Percentiles rank a stretch among this genome's conserved stretches.
Conservation (phyloP, 108 stramenopile genomes). For the Nannochloropsis granulata region DNA sequence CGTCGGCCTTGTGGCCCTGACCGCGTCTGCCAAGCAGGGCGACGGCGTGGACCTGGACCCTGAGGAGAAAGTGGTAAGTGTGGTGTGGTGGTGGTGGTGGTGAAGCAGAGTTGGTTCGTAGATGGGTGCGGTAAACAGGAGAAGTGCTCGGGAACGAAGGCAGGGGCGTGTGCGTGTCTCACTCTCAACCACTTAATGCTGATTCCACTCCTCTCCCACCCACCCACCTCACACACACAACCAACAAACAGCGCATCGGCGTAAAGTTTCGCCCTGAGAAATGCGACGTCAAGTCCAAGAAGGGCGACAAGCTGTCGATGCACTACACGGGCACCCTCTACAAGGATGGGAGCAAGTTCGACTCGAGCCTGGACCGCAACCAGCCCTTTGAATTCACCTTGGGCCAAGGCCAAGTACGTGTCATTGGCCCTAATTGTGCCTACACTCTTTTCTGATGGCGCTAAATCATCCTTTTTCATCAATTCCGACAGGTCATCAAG, state of each 20-base stretch:
- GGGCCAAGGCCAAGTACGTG: not conserved
- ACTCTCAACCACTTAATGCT: too few relatives aligned
- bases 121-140: not conserved
- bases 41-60: not conserved
- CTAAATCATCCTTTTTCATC: not conserved
- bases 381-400: constrained; percentile 21
- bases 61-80: not conserved
- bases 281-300: not conserved
- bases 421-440: not conserved
- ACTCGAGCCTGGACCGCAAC: constrained; percentile 22
- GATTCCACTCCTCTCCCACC: too few relatives aligned
- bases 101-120: not conserved
- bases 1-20: not conserved
- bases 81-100: not conserved
- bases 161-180: too few relatives aligned
- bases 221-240: not conserved
- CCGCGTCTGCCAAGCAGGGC: not conserved
- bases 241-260: not conserved
- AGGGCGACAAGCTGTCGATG: constrained; percentile 59
- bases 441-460: not conserved
- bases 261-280: not conserved
- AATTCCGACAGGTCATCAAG: not conserved
- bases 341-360: constrained; percentile 53
- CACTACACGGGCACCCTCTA: constrained; percentile 66
- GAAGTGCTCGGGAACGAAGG: too few relatives aligned